A percentile compares a stretch with the other conserved stretches of the same genome.
Conservation (phyloP, 2,329 filamentous ascomycete species). For the Periconia sp. region DNA sequence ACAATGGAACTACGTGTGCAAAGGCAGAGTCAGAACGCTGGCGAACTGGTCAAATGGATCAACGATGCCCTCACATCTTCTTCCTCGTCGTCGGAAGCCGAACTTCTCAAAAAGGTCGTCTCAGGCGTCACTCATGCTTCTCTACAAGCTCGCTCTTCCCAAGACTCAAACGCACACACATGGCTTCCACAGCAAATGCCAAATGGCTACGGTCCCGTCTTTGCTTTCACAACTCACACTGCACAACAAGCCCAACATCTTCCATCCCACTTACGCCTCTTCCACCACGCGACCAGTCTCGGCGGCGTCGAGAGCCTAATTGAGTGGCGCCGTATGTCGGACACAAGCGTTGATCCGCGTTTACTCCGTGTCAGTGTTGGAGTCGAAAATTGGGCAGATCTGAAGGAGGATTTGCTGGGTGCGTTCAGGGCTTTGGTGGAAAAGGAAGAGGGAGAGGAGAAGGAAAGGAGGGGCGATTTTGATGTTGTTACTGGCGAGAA, state of each 20-base stretch:
- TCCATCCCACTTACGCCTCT: conserved; percentile 77
- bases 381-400: conserved; percentile 82
- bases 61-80: conserved; percentile 49
- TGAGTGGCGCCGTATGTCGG: conserved; percentile 93
- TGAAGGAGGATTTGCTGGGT: conserved; percentile 68
- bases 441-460: neutral
- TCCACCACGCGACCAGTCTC: conserved; percentile 92
- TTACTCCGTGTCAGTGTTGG: conserved; percentile 83
- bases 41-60: conserved; percentile 72
- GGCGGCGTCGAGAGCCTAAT: conserved; percentile 95
- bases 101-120: conserved; percentile 58
- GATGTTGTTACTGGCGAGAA: conserved; percentile 25
- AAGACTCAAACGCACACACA: neutral
- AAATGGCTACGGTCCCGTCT: conserved; percentile 85
- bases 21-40: conserved; percentile 73
- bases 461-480: neutral
- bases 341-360: conserved; percentile 68
- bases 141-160: conserved; percentile 65
- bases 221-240: conserved; percentile 69
- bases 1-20: conserved; percentile 82
- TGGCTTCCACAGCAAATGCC: conserved; percentile 93
- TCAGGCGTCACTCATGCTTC: conserved; percentile 73
- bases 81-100: conserved; percentile 41
- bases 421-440: conserved; percentile 27
- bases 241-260: conserved; percentile 65